Evolutionary conservation across 75 land plant genomes (phyloP).

Genomic region (Pinus albicaulis): DNA sequence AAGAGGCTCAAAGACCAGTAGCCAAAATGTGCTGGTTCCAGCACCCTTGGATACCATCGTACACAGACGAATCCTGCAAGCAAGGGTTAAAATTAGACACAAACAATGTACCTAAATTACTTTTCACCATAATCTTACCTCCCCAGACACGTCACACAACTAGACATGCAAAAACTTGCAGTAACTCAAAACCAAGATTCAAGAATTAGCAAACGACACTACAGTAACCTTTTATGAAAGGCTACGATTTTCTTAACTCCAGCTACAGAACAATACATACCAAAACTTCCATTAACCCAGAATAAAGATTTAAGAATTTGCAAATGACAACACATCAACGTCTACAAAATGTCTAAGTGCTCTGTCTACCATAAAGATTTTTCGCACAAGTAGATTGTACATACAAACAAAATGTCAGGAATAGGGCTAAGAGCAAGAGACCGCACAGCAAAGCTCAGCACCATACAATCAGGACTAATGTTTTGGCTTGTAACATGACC

Average conservation of each 20-base stretch:
- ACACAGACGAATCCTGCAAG: slow-evolving; percentile 83
- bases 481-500: too few relatives aligned
- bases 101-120: not conserved
- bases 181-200: not conserved
- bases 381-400: not conserved
- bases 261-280: too few relatives aligned
- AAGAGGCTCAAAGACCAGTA: slow-evolving; percentile 89
- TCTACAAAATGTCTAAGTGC: not conserved
- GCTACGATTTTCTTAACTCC: too few relatives aligned
- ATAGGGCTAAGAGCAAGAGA: too few relatives aligned
- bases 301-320: not conserved
- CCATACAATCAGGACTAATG: too few relatives aligned
- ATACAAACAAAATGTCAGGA: too few relatives aligned
- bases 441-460: too few relatives aligned
- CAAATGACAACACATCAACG: not conserved
- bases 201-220: not conserved
- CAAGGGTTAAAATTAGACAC: not conserved
- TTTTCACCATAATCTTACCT: not conserved
- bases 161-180: not conserved
- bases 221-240: not conserved
- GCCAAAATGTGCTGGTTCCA: slow-evolving; percentile 52
- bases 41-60: slow-evolving; percentile 39
- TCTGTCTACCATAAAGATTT: not conserved
- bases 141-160: not conserved
- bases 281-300: not conserved